Conservation (phyloP, 1,284 basidiomycete genomes). For the Trichosporon coremiiforme region DNA sequence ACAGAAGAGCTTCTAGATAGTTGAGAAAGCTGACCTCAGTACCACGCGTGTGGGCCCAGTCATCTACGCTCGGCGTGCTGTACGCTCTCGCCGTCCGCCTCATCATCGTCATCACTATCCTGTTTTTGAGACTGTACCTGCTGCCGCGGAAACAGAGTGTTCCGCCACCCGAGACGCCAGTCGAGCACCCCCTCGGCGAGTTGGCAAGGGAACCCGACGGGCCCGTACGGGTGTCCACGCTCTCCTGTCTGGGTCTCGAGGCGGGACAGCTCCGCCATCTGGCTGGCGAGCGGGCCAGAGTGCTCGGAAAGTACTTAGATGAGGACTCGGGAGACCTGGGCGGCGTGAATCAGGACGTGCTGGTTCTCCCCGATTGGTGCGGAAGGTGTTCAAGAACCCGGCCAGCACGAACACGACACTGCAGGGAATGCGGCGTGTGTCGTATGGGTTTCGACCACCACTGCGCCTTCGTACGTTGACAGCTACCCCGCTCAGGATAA, state of each 20-base stretch:
- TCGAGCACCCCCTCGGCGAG: slow-evolving; percentile 37
- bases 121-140: slow-evolving; percentile 48
- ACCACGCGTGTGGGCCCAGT: not conserved
- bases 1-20: not conserved
- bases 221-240: not conserved
- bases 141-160: slow-evolving; percentile 41
- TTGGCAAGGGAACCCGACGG: slow-evolving; percentile 7
- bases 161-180: slow-evolving; percentile 38
- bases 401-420: slow-evolving; percentile 50
- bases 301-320: not conserved
- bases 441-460: slow-evolving; percentile 53
- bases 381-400: slow-evolving; percentile 43
- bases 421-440: slow-evolving; percentile 49
- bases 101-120: slow-evolving; percentile 32
- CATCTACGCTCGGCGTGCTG: not conserved
- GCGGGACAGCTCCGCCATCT: slow-evolving; percentile 21
- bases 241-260: slow-evolving; percentile 23
- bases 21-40: not conserved
- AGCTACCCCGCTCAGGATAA: too few relatives aligned
- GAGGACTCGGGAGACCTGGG: slow-evolving; percentile 10
- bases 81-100: slow-evolving; percentile 25
- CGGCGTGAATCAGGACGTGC: slow-evolving; percentile 32
- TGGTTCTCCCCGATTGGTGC: slow-evolving; percentile 40
- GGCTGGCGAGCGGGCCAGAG: slow-evolving; percentile 14
- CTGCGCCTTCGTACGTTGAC: slow-evolving; percentile 46